Conservation (phyloP, 805 yeast species). For the Wickerhamomyces pijperi region DNA sequence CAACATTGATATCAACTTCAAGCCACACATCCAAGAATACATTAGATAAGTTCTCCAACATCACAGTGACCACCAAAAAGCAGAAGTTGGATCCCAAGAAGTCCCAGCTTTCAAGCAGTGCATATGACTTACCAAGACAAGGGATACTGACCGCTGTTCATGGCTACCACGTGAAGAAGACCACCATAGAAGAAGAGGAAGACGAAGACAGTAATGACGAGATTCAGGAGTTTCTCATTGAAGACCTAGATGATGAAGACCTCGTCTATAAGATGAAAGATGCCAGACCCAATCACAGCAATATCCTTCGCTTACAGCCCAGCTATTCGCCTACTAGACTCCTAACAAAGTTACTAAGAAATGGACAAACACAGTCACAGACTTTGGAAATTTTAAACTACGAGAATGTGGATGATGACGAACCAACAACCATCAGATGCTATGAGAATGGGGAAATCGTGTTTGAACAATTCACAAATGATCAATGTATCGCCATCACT, state of each 20-base stretch:
- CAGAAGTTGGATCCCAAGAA: slow-evolving; percentile 2
- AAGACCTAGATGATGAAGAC: slow-evolving; percentile 34
- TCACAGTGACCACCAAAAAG: slow-evolving; percentile 6
- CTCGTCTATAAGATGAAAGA: slow-evolving; percentile 22
- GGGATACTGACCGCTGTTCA: slow-evolving; percentile 58
- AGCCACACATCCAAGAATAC: slow-evolving; percentile 12
- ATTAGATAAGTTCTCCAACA: slow-evolving; percentile 9
- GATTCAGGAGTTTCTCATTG: slow-evolving; percentile 23
- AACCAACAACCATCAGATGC: slow-evolving; percentile 28
- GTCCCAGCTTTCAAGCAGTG: slow-evolving; percentile 27
- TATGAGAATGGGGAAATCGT: slow-evolving; percentile 21
- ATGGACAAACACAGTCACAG: not conserved
- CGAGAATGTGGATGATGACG: slow-evolving; percentile 21
- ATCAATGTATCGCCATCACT: slow-evolving; percentile 24
- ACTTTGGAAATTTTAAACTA: slow-evolving; percentile 21
- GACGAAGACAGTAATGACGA: slow-evolving; percentile 18
- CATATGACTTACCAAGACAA: slow-evolving; percentile 44
- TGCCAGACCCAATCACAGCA: slow-evolving; percentile 19
- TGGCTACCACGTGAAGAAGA: slow-evolving; percentile 33
- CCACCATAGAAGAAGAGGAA: slow-evolving; percentile 14
- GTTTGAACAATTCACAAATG: slow-evolving; percentile 32
- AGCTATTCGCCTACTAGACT: slow-evolving; percentile 6
- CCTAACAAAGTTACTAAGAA: slow-evolving; percentile 19
- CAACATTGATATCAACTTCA: slow-evolving; percentile 45
- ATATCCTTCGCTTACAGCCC: slow-evolving; percentile 7